Percentiles rank a stretch among this genome's conserved stretches.
Conservation (phyloP, 257 asterid species). For the Parsonsia alboflavescens region DNA sequence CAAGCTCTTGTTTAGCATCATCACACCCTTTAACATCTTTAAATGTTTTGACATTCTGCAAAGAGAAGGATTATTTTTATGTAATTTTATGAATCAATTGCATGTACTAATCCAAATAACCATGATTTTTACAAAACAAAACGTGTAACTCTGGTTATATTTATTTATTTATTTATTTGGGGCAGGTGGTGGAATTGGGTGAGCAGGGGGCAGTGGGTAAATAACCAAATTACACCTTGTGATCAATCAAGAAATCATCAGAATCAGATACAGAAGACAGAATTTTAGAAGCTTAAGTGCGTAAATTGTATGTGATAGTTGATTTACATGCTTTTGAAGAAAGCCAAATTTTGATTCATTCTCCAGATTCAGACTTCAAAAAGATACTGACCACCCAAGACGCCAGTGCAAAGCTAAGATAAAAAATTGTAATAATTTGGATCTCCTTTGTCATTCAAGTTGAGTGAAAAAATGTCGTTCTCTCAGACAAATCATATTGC, state of each 20-base stretch:
- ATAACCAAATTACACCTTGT: not conserved
- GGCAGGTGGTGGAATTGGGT: not conserved
- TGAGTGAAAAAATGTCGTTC: not conserved
- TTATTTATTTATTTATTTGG: not conserved
- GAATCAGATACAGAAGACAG: not conserved
- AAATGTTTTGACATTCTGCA: slow-evolving; percentile 93
- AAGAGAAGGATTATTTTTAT: slow-evolving; percentile 14
- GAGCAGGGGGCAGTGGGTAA: not conserved
- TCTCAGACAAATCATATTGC: too few relatives aligned
- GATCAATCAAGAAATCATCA: not conserved
- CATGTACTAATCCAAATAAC: not conserved
- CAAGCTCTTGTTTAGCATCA: slow-evolving; percentile 99
- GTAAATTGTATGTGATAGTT: not conserved
- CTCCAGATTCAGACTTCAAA: not conserved
- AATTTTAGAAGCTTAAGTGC: not conserved
- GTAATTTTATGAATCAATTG: not conserved
- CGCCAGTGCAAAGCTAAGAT: not conserved
- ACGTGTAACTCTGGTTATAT: not conserved
- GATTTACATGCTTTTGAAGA: not conserved
- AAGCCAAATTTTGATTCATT: not conserved
- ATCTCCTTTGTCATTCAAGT: not conserved
- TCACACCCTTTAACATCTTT: slow-evolving; percentile 99
- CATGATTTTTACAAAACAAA: not conserved
- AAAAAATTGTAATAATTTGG: not conserved
- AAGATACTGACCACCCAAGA: not conserved